Conservation (phyloP, 306 rosid genomes). For the Cucurbita ficifolia region DNA sequence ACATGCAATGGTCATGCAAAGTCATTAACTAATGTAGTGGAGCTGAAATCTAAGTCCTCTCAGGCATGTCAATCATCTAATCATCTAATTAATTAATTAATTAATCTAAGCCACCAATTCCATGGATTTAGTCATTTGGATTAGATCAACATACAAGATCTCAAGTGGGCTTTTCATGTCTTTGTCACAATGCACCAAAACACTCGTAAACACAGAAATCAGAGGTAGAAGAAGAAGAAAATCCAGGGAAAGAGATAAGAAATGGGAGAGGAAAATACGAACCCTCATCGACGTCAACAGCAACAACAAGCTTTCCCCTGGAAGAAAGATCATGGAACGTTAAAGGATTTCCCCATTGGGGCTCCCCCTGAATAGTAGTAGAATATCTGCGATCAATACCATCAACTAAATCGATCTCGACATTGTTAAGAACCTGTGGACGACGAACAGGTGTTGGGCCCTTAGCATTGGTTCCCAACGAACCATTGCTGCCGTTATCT, state of each 20-base stretch:
- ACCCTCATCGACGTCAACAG: conserved; percentile 91
- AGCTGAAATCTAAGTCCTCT: not conserved
- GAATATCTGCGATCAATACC: conserved; percentile 5
- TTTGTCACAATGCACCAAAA: not conserved
- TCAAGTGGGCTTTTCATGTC: not conserved
- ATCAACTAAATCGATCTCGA: conserved; percentile 2
- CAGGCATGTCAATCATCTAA: not conserved
- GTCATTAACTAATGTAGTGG: not conserved
- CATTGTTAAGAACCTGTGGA: not conserved
- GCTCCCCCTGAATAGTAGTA: not conserved
- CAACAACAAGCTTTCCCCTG: conserved; percentile 40
- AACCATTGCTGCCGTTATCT: not conserved
- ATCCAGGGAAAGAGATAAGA: not conserved
- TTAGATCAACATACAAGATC: not conserved
- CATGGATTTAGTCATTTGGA: not conserved
- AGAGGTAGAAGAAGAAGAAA: not conserved
- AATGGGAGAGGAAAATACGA: conserved; percentile 1
- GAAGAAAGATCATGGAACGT: conserved; percentile 24
- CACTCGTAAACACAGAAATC: not conserved
- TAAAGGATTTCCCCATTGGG: conserved; percentile 13
- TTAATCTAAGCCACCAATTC: not conserved
- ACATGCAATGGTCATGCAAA: not conserved
- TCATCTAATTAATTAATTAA: not conserved
- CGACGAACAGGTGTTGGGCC: conserved; percentile 1
- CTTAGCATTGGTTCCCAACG: not conserved